Percentiles rank a stretch among this genome's conserved stretches.
phyloP scores from a whole-genome alignment of 352 stramenopile species.

The Elongisporangium prolatum region DNA sequence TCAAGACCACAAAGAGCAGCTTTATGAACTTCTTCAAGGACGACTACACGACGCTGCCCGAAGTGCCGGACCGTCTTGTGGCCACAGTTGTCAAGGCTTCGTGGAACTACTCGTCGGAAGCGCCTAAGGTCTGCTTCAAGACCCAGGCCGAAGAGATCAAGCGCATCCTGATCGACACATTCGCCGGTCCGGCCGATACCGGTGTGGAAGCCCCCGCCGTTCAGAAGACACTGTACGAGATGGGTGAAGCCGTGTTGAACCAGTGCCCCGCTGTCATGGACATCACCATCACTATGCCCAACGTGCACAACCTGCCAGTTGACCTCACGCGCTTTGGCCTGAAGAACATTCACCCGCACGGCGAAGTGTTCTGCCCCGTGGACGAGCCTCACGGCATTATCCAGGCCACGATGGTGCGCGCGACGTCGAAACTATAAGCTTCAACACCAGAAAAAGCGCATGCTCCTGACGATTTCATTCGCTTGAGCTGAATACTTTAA shows the following conservation, averaged over 20 bases:
- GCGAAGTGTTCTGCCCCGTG: constrained; percentile 84
- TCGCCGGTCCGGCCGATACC: constrained; percentile 71
- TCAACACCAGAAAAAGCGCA: not conserved
- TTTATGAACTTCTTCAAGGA: constrained; percentile 87
- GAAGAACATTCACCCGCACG: constrained; percentile 84
- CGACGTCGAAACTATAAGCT: constrained; percentile 44
- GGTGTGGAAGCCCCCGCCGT: constrained; percentile 74
- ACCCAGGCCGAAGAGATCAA: constrained; percentile 51
- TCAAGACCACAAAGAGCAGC: constrained; percentile 88
- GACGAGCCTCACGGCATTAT: constrained; percentile 88
- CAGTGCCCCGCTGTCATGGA: constrained; percentile 59
- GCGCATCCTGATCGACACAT: constrained; percentile 66
- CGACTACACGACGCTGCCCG: constrained; percentile 71
- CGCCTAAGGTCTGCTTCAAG: constrained; percentile 30
- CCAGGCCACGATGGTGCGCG: constrained; percentile 68
- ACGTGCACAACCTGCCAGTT: constrained; percentile 88
- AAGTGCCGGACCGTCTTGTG: constrained; percentile 73
- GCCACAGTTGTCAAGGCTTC: constrained; percentile 67
- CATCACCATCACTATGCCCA: constrained; percentile 79
- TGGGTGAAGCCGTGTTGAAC: constrained; percentile 78
- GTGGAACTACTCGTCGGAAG: constrained; percentile 65
- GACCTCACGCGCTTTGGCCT: constrained; percentile 80
- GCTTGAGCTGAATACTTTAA: not conserved
- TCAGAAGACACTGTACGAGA: constrained; percentile 83
- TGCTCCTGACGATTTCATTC: not conserved